phyloP scores from a whole-genome alignment of 1,139 yeast species.

The Kodamaea sp. region DNA sequence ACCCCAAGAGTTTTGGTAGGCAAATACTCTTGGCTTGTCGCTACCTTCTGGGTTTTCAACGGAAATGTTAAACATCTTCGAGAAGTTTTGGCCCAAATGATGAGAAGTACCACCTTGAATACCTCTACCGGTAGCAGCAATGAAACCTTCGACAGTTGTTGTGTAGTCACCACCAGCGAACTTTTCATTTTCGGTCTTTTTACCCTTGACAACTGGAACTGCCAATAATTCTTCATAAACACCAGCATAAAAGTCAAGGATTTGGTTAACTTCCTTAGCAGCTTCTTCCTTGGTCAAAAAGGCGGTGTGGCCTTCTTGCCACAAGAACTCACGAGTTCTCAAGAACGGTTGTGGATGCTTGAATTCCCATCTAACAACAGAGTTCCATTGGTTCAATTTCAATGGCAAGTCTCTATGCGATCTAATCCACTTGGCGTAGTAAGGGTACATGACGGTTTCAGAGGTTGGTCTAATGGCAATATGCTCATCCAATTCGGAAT shows the following conservation, averaged over 20 bases:
- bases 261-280: conserved; percentile 75
- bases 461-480: conserved; percentile 99
- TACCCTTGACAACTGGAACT: conserved; percentile 95
- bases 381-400: conserved; percentile 97
- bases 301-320: conserved; percentile 99
- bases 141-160: conserved; percentile 94
- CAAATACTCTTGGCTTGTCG: conserved; percentile 80
- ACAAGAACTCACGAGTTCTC: conserved; percentile 97
- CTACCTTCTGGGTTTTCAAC: conserved; percentile 94
- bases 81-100: conserved; percentile 96
- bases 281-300: conserved; percentile 83
- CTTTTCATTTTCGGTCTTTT: conserved; percentile 94
- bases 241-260: conserved; percentile 80
- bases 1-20: conserved; percentile 99
- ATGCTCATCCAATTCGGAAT: conserved; percentile 92
- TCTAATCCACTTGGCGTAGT: conserved; percentile 98
- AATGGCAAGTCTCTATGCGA: conserved; percentile 97
- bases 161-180: conserved; percentile 98
- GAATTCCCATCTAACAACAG: conserved; percentile 99
- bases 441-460: conserved; percentile 99
- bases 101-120: conserved; percentile 99
- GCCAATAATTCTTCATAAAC: conserved; percentile 91
- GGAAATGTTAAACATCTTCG: conserved; percentile 93
- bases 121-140: conserved; percentile 98
- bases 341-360: conserved; percentile 99